Percentiles rank a stretch among this genome's conserved stretches.
These are phyloP conservation scores for Clavispora asparagi DNA, from an alignment of 805 yeast species.

Conservation along the genomic window DNA sequence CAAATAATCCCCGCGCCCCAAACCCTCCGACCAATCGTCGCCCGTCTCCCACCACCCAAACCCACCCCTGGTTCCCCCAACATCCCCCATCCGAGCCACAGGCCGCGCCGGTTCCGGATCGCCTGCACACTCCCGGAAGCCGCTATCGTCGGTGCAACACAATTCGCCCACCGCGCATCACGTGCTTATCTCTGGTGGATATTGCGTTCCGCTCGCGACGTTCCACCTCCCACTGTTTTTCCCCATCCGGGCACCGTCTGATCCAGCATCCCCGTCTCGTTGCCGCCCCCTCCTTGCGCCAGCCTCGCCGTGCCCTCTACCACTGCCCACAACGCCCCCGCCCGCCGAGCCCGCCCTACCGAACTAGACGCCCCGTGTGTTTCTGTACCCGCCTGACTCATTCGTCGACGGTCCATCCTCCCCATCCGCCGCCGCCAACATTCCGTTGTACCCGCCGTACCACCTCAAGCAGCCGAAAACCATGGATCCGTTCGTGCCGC, in stretches of 20 bases:
- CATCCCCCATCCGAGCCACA: neutral
- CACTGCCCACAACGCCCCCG: neutral
- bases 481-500: conserved; percentile 7
- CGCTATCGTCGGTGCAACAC: neutral
- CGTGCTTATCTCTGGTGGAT: conserved; percentile 1
- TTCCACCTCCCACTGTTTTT: neutral
- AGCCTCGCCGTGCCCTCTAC: neutral
- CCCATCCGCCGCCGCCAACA: conserved; percentile 1
- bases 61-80: no score
- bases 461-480: conserved; percentile 10
- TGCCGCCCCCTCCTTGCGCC: neutral
- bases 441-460: conserved; percentile 16
- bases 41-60: no score
- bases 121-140: neutral
- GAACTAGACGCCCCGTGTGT: no score
- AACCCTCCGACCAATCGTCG: no score
- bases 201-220: neutral
- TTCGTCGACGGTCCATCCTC: neutral
- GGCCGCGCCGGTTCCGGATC: neutral
- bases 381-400: neutral
- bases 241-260: neutral
- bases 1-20: no score
- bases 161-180: conserved; percentile 1
- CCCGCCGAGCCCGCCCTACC: no score
- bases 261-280: neutral